These are phyloP conservation scores for Marchantia polymorpha DNA, from an alignment of 225 moss, liverwort and hornwort species.

Conservation along the genomic window DNA sequence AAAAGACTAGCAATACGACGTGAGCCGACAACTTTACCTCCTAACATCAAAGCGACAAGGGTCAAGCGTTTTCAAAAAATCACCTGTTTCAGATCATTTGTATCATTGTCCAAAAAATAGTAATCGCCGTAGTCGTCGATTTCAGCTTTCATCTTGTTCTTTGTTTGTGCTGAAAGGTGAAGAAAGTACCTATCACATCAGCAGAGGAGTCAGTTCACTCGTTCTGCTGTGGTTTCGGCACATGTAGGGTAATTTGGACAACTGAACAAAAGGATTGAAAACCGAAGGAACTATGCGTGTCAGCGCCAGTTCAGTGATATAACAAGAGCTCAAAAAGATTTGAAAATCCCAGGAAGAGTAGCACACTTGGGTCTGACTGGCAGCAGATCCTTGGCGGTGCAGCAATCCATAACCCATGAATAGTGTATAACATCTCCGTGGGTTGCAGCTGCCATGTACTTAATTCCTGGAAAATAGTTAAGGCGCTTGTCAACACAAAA, in stretches of 20 bases:
- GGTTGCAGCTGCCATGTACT: conserved; percentile 66
- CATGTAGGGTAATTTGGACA: background rate
- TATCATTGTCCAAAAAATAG: conserved; percentile 69
- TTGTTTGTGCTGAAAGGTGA: conserved; percentile 71
- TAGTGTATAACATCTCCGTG: conserved; percentile 77
- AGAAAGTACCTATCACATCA: conserved; percentile 63
- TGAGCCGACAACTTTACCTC: too few relatives aligned
- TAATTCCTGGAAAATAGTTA: conserved; percentile 52
- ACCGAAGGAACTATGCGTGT: background rate
- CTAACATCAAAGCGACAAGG: background rate
- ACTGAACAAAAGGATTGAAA: background rate
- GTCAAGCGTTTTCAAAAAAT: too few relatives aligned
- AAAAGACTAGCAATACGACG: too few relatives aligned
- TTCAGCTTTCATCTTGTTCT: conserved; percentile 67
- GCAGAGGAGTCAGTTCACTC: background rate
- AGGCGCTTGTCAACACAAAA: background rate
- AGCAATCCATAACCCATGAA: conserved; percentile 79
- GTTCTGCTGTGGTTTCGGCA: background rate
- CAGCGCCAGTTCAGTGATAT: too few relatives aligned
- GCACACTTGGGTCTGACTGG: conserved; percentile 72
- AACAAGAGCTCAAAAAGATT: background rate
- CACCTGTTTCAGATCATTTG: conserved; percentile 64
- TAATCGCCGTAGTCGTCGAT: conserved; percentile 82
- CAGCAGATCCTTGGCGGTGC: conserved; percentile 51
- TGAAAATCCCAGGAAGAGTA: background rate